Evolutionary conservation across 306 rosid species (phyloP).

Genomic region (Quercus aquifolioides): DNA sequence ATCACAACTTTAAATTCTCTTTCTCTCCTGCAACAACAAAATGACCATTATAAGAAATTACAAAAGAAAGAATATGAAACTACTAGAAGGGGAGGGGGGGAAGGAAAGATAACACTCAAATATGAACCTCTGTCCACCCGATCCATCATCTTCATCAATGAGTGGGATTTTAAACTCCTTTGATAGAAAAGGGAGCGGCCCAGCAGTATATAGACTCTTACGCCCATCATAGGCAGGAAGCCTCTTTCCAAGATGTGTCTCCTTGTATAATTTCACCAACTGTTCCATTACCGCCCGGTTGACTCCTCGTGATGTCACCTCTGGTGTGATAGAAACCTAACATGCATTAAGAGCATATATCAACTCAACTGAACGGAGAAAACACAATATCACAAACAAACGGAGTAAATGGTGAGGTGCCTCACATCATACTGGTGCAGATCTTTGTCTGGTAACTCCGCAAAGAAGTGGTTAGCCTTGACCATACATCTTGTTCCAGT

Average conservation of each 20-base stretch:
- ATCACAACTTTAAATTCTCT: slow-evolving; percentile 82
- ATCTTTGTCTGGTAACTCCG: slow-evolving; percentile 84
- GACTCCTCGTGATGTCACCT: slow-evolving; percentile 78
- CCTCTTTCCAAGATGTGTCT: slow-evolving; percentile 71
- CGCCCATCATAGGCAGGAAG: slow-evolving; percentile 98
- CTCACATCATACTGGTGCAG: slow-evolving; percentile 97
- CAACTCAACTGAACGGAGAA: neutral
- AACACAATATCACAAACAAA: neutral
- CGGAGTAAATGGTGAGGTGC: neutral
- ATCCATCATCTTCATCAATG: slow-evolving; percentile 81
- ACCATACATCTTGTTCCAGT: slow-evolving; percentile 61
- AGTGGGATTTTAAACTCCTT: slow-evolving; percentile 78
- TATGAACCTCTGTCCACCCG: slow-evolving; percentile 69
- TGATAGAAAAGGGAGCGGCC: slow-evolving; percentile 73
- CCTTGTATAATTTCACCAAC: slow-evolving; percentile 64
- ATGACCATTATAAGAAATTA: neutral
- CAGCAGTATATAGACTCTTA: slow-evolving; percentile 93
- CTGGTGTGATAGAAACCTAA: slow-evolving; percentile 89
- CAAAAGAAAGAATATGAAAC: neutral
- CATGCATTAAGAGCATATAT: neutral
- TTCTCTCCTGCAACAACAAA: slow-evolving; percentile 60
- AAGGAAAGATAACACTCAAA: neutral
- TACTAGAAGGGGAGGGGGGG: neutral
- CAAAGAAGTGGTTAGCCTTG: slow-evolving; percentile 94
- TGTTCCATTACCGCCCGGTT: slow-evolving; percentile 91